Base-by-base conservation (phyloP, 768 basidiomycete genomes). In the Clathrus columnatus region DNA sequence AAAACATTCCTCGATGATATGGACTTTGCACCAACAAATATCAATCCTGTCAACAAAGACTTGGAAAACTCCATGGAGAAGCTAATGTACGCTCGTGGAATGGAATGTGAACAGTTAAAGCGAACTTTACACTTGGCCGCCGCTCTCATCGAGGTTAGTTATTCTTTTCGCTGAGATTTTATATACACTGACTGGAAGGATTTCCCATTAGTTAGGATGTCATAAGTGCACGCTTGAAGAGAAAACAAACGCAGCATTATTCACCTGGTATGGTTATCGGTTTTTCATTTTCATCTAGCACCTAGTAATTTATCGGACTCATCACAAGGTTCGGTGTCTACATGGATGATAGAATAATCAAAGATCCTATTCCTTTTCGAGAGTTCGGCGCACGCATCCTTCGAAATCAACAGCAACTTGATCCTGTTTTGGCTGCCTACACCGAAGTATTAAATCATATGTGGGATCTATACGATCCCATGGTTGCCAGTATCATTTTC, bases 211-310 rank as follows among this genome's bases (percentile, higher is more conserved):
- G 50, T 29, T 36, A 8, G 28, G 5, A 10, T 51, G 32, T 32
- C 28, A 51, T 32, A 18, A 51, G 18, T 32, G 50, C 32, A 51
- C 16, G n/a, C 23, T 51, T 4, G 50, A 28, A 11, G 50, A 51
- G 36, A 51, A 51, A 36, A 51, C 21, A 32, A 51, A 51, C n/a
- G 21, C 32, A 6, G 23, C 50, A 20, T 20, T 51, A n/a, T 51
- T 6, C 14, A 51, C 27, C 28, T 51, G 50, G 50, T 51, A 51
- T 29, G 28, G 11, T 7, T n/a, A 20, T 26, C 11, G 14, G 18
- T 26, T 7, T 26, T 51, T 11, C 21, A 51, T 21, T 4, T 5
- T 14, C 21, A 10, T 17, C 32, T n/a, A 28, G 23, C 32, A n/a
- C 32, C 6, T 30, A n/a, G n/a, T n/a, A 46, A 6, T 46, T 32